phyloP scores from a whole-genome alignment of 352 stramenopile species.

The Phytophthora palmivora region DNA sequence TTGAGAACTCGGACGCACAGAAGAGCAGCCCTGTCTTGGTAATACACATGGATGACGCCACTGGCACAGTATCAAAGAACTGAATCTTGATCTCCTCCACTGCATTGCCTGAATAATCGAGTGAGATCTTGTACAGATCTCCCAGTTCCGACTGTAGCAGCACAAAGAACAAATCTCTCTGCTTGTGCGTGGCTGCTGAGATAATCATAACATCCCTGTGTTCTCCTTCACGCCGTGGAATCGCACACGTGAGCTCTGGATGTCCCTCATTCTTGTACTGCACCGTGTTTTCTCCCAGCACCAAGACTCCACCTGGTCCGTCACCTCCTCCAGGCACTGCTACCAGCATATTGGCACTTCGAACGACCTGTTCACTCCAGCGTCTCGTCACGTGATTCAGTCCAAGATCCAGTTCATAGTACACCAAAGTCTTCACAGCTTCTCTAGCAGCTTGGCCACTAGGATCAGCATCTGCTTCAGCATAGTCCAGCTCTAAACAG shows the following conservation, averaged over 20 bases:
- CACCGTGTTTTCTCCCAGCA: constrained; percentile 97
- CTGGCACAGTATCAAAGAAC: constrained; percentile 98
- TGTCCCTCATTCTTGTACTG: constrained; percentile 98
- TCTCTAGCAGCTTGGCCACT: constrained; percentile 63
- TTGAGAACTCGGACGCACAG: constrained; percentile 96
- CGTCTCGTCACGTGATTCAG: constrained; percentile 99
- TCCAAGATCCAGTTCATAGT: constrained; percentile 99
- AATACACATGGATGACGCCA: constrained; percentile 95
- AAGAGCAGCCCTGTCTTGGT: constrained; percentile 98
- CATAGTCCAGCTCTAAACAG: constrained; percentile 96
- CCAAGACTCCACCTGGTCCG: constrained; percentile 93
- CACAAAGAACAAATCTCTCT: constrained; percentile 97
- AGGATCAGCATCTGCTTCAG: constrained; percentile 85
- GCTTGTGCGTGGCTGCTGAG: constrained; percentile 92
- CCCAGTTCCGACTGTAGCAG: constrained; percentile 98
- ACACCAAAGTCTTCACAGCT: constrained; percentile 96
- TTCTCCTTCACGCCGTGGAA: constrained; percentile 80
- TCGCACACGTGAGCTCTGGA: constrained; percentile 70
- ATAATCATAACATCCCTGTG: constrained; percentile 94
- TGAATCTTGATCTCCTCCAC: constrained; percentile 90
- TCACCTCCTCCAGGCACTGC: constrained; percentile 86
- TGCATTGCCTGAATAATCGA: constrained; percentile 85
- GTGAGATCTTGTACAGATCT: constrained; percentile 98
- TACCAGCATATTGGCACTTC: constrained; percentile 95
- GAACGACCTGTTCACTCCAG: constrained; percentile 91